Conservation (phyloP, 2,329 filamentous ascomycete genomes). For the Colletotrichum tamarilloi region DNA sequence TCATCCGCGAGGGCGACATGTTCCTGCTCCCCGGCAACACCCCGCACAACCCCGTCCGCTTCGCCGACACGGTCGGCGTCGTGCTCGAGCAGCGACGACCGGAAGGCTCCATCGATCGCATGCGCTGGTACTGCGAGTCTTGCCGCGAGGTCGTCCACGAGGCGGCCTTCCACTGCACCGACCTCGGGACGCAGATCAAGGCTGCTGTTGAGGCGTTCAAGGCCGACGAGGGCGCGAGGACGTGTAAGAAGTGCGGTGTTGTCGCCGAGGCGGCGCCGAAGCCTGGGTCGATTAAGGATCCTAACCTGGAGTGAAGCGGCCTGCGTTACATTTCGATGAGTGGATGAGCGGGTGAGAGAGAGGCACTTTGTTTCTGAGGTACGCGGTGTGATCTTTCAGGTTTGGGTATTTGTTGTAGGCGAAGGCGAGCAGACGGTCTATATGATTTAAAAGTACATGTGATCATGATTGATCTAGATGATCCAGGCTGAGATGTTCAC, state of each 20-base stretch:
- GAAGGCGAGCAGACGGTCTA: slow-evolving; percentile 23
- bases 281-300: slow-evolving; percentile 68
- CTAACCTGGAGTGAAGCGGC: slow-evolving; percentile 58
- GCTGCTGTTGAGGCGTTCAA: slow-evolving; percentile 86
- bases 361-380: neutral
- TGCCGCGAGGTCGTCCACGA: slow-evolving; percentile 85
- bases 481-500: neutral
- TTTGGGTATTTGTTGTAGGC: slow-evolving; percentile 5
- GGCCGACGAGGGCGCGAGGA: slow-evolving; percentile 73
- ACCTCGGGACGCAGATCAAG: slow-evolving; percentile 96
- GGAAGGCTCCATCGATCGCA: slow-evolving; percentile 74
- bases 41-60: slow-evolving; percentile 96
- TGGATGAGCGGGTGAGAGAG: neutral
- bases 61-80: slow-evolving; percentile 92
- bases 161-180: slow-evolving; percentile 86
- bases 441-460: slow-evolving; percentile 25
- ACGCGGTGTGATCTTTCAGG: neutral
- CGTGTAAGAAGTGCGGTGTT: slow-evolving; percentile 80
- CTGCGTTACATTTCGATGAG: neutral
- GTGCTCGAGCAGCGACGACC: slow-evolving; percentile 90
- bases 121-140: slow-evolving; percentile 89
- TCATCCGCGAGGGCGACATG: slow-evolving; percentile 93
- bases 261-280: slow-evolving; percentile 78
- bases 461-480: slow-evolving; percentile 11
- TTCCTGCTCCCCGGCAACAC: slow-evolving; percentile 93